These are phyloP conservation scores for Diplotaxis tenuifolia DNA, from an alignment of 345 rosid species.

Conservation along the genomic window DNA sequence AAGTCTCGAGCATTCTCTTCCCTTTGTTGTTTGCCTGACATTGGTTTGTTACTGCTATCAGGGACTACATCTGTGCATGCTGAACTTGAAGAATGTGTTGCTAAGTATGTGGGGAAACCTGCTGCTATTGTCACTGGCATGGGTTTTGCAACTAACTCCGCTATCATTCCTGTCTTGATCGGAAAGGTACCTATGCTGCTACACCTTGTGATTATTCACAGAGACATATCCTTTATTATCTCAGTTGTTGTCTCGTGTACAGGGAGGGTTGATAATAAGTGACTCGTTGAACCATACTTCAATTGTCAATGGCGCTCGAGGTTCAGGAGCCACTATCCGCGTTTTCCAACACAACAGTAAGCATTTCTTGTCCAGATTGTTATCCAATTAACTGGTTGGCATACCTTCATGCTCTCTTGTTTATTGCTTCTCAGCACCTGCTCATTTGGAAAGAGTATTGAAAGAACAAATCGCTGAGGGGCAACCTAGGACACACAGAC, in stretches of 20 bases:
- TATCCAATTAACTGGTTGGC: not conserved
- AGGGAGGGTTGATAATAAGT: conserved; percentile 91
- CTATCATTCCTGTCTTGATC: conserved; percentile 81
- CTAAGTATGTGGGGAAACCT: conserved; percentile 84
- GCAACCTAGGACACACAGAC: conserved; percentile 86
- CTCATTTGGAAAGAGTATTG: conserved; percentile 90
- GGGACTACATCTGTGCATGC: conserved; percentile 76
- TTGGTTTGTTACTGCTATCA: conserved; percentile 30
- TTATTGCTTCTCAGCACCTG: conserved; percentile 57
- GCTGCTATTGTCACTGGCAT: conserved; percentile 87
- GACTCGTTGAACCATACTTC: conserved; percentile 97
- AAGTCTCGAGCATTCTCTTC: not conserved
- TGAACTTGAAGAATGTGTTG: conserved; percentile 80
- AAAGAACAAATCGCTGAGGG: conserved; percentile 93
- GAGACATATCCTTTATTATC: not conserved
- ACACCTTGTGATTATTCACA: not conserved
- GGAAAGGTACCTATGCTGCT: conserved; percentile 63
- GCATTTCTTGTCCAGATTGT: conserved; percentile 30
- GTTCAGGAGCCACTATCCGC: conserved; percentile 90
- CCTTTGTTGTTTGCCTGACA: conserved; percentile 13
- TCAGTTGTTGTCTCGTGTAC: conserved; percentile 15
- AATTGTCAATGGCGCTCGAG: conserved; percentile 94
- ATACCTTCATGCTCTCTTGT: conserved; percentile 8
- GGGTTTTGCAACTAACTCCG: conserved; percentile 88
- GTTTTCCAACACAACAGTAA: conserved; percentile 95